Conservation (phyloP, 805 yeast species). For the Saccharomycopsis fodiens region DNA sequence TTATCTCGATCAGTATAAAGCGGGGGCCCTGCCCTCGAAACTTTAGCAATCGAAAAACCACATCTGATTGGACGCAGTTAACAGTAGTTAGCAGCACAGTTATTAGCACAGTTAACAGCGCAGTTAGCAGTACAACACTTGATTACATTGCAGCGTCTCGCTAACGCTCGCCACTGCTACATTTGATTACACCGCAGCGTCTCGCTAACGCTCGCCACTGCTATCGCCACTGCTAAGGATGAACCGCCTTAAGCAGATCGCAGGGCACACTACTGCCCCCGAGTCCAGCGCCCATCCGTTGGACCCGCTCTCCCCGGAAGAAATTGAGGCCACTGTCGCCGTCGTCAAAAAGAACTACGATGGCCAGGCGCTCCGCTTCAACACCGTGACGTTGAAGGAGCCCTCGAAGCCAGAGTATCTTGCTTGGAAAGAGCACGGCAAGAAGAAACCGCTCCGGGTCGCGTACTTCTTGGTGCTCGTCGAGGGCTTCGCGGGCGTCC, state of each 20-base stretch:
- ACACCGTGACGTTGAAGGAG: slow-evolving; percentile 64
- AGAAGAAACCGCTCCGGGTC: slow-evolving; percentile 59
- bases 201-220: no score
- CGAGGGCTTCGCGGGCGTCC: slow-evolving; percentile 51
- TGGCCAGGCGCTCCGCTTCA: slow-evolving; percentile 42
- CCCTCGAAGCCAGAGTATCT: slow-evolving; percentile 59
- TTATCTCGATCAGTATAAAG: no score
- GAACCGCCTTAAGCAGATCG: slow-evolving; percentile 63
- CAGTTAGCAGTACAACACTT: no score
- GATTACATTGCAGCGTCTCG: no score
- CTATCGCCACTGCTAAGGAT: no score
- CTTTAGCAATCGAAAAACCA: no score
- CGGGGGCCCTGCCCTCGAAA: no score
- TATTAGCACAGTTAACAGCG: no score
- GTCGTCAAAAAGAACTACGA: slow-evolving; percentile 42
- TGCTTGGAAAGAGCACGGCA: slow-evolving; percentile 55
- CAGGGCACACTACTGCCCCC: slow-evolving; percentile 52
- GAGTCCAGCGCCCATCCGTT: slow-evolving; percentile 54
- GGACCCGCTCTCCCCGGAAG: slow-evolving; percentile 62
- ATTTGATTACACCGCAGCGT: no score
- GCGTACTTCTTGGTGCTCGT: slow-evolving; percentile 60
- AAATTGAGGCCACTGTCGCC: slow-evolving; percentile 50
- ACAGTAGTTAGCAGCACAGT: no score
- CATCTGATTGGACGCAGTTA: no score
- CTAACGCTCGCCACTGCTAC: no score